Percentiles rank a stretch among this genome's conserved stretches.
These are phyloP conservation scores for Austroboletus novae-zelandiae DNA, from an alignment of 1,284 basidiomycete species.

Conservation along the genomic window DNA sequence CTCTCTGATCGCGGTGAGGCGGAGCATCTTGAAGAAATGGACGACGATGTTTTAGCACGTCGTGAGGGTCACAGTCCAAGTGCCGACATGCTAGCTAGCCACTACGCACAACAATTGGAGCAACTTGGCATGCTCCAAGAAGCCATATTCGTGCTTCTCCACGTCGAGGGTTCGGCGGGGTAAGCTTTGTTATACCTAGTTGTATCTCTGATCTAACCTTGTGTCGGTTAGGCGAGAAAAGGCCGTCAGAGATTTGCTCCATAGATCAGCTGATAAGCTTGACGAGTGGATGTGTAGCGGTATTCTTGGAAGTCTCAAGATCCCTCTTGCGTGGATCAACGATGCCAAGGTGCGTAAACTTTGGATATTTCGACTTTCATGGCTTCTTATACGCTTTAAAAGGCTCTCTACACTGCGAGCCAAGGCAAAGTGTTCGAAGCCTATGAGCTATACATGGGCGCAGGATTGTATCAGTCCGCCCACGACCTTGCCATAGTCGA, in stretches of 20 bases:
- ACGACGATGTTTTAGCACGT: constrained; percentile 43
- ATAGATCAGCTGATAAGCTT: constrained; percentile 68
- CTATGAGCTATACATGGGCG: constrained; percentile 75
- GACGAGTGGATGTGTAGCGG: constrained; percentile 72
- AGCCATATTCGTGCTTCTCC: constrained; percentile 87
- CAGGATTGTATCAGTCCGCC: constrained; percentile 69
- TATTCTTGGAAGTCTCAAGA: constrained; percentile 71
- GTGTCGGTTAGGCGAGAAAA: constrained; percentile 59
- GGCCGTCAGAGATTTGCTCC: constrained; percentile 80
- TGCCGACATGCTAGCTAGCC: constrained; percentile 80
- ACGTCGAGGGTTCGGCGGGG: constrained; percentile 80
- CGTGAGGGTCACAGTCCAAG: constrained; percentile 75
- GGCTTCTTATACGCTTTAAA: constrained; percentile 8
- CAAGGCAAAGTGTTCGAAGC: constrained; percentile 70
- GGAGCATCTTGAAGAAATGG: constrained; percentile 35
- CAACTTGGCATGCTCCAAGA: constrained; percentile 79
- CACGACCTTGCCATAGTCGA: constrained; percentile 80
- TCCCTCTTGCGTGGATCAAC: constrained; percentile 85
- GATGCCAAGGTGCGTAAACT: constrained; percentile 70
- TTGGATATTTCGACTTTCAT: neutral
- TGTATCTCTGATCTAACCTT: constrained; percentile 5
- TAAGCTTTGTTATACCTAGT: constrained; percentile 37
- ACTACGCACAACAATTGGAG: constrained; percentile 89
- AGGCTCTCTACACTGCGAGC: constrained; percentile 70
- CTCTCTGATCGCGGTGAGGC: constrained; percentile 75